A percentile compares a stretch with the other conserved stretches of the same genome.
Evolutionary conservation across 768 basidiomycete species (phyloP).

Genomic region (Tulasnella sp.): DNA sequence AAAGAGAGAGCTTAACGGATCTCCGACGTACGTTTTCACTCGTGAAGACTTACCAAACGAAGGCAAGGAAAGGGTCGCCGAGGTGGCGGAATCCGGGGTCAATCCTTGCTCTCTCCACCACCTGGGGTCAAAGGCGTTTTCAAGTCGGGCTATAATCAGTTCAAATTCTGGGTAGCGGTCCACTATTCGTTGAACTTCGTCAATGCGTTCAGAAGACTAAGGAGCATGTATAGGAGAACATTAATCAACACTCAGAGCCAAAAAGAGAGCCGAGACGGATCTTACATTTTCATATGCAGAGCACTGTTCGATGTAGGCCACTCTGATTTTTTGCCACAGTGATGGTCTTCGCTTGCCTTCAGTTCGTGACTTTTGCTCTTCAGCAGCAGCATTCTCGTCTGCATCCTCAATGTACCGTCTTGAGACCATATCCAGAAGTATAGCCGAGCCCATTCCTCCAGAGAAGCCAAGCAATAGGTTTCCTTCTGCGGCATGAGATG

Average conservation of each 20-base stretch:
- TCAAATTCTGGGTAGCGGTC: slow-evolving; percentile 20
- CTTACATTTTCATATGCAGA: not conserved
- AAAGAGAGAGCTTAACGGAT: not conserved
- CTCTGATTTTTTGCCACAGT: slow-evolving; percentile 46
- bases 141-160: slow-evolving; percentile 46
- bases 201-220: slow-evolving; percentile 18
- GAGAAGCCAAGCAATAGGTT: slow-evolving; percentile 61
- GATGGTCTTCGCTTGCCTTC: slow-evolving; percentile 42
- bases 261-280: not conserved
- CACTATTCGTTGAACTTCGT: slow-evolving; percentile 18
- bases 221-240: not conserved
- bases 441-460: slow-evolving; percentile 73
- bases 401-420: slow-evolving; percentile 64
- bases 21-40: not conserved
- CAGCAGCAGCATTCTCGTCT: slow-evolving; percentile 42
- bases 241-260: not conserved
- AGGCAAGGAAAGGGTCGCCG: not conserved
- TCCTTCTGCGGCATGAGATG: not conserved
- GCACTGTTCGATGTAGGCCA: slow-evolving; percentile 49
- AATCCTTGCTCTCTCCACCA: slow-evolving; percentile 19
- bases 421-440: slow-evolving; percentile 64
- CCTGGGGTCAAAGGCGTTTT: slow-evolving; percentile 61
- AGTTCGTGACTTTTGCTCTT: slow-evolving; percentile 56
- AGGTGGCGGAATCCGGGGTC: not conserved
- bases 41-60: not conserved